Base-by-base conservation (phyloP, 768 basidiomycete species). In the Rhizopogon roseolus region DNA sequence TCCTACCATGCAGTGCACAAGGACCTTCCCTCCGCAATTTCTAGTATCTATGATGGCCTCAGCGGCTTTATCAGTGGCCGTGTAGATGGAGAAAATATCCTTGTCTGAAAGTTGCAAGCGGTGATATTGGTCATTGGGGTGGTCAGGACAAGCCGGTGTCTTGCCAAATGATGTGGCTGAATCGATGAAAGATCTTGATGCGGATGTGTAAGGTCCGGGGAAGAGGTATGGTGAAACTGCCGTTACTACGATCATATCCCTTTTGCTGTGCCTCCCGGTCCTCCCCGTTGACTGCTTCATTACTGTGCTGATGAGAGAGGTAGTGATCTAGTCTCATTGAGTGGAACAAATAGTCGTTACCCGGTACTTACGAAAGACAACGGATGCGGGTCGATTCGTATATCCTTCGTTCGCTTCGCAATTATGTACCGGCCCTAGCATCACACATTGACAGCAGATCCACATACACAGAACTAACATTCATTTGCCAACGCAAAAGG, bases 401-500 rank as follows among this genome's bases (percentile, higher is more conserved):
- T 10, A 36, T 34, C 34, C 11, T 36, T 36, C 2, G 34, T 36
- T 36, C 34, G 34, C 34, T 11, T 11, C 10, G 34, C 9, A 36
- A 36, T 36, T 36, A 13, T 36, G 13, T 36, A 36, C 34, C 11
- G 34, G 34, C 34, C 13, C 34, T 6, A 46, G 19, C 29, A 32
- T 32, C 32, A 46, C 17, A 6, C 29, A 46, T 46, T 32, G 11
- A 19, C 17, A 46, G 17, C 13, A 14, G 8, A 46, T n/a, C 22
- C 22, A 22, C 42, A 36, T 27, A 41, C 41, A 25, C 16, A 14
- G 25, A 5, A 36, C 6, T 39, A 43, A 36, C 28, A 40, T 40
- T 71, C 60, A 91, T 72, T 94, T 92, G 37, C 93, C 93, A 49
- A 95, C 90, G 64, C 93, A 96, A 67, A 96, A 96, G 49, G 90